Conservation (phyloP, 306 rosid species). For the Hippophae gyantsensis region DNA sequence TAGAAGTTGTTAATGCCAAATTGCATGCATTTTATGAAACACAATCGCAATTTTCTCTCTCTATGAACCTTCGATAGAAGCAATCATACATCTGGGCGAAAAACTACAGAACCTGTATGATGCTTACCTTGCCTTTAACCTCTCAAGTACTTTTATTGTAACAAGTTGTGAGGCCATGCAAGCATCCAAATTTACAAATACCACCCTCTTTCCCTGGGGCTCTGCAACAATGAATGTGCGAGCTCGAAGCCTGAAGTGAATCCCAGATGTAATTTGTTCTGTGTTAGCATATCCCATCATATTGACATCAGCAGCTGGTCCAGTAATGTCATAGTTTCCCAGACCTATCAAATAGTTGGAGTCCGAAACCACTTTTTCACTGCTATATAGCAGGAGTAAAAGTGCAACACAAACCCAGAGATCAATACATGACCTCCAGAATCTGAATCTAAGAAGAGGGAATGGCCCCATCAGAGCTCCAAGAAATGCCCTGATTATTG, state of each 20-base stretch:
- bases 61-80: neutral
- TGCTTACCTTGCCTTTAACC: slow-evolving; percentile 69
- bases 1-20: slow-evolving; percentile 1
- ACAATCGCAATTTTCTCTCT: neutral
- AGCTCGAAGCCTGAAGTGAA: slow-evolving; percentile 76
- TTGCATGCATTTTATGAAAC: neutral
- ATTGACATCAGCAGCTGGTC: slow-evolving; percentile 94
- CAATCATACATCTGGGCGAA: too few relatives aligned
- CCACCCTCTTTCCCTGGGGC: slow-evolving; percentile 59
- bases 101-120: too few relatives aligned
- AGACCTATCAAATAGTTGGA: slow-evolving; percentile 70
- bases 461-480: slow-evolving; percentile 27
- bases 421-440: slow-evolving; percentile 13
- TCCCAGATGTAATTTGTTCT: slow-evolving; percentile 59
- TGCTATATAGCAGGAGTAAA: slow-evolving; percentile 11
- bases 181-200: slow-evolving; percentile 88
- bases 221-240: slow-evolving; percentile 74
- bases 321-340: slow-evolving; percentile 89
- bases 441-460: slow-evolving; percentile 1
- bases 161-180: slow-evolving; percentile 88
- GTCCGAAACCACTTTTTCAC: slow-evolving; percentile 18
- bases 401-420: slow-evolving; percentile 20
- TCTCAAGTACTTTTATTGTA: slow-evolving; percentile 63
- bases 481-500: neutral
- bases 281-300: slow-evolving; percentile 89